These are phyloP conservation scores for Hypoxylon sp. DNA, from an alignment of 2,329 filamentous ascomycete species.

Conservation along the genomic window DNA sequence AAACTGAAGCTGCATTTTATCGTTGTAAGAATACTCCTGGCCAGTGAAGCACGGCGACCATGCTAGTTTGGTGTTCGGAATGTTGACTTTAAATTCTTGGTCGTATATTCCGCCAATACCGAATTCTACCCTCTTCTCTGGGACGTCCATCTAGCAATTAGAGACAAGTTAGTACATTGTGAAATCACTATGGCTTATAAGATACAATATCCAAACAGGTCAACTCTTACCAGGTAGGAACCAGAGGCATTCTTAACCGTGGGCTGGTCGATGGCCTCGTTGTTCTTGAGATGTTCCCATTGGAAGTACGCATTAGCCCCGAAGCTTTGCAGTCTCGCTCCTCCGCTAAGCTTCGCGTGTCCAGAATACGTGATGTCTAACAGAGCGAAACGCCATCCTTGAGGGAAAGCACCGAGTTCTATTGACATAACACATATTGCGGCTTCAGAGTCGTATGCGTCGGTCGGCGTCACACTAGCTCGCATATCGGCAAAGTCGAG, in stretches of 20 bases:
- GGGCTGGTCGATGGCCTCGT: conserved; percentile 17
- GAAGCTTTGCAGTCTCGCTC: conserved; percentile 36
- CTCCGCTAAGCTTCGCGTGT: conserved; percentile 35
- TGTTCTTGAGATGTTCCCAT: conserved; percentile 44
- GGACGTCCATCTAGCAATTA: conserved; percentile 33
- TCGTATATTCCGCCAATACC: conserved; percentile 33
- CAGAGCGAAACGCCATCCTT: conserved; percentile 39
- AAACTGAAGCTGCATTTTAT: conserved; percentile 44
- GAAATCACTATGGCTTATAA: too few relatives aligned
- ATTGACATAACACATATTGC: conserved; percentile 41
- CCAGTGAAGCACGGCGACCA: conserved; percentile 44
- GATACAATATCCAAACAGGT: neutral
- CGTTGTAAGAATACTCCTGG: conserved; percentile 39
- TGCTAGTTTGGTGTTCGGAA: conserved; percentile 25
- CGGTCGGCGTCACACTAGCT: conserved; percentile 35
- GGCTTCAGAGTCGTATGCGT: conserved; percentile 38
- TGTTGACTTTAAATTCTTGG: conserved; percentile 37
- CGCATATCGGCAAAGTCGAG: conserved; percentile 43
- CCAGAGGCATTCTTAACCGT: conserved; percentile 40
- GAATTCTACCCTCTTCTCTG: conserved; percentile 30
- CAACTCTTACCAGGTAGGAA: conserved; percentile 33
- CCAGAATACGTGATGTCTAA: conserved; percentile 38
- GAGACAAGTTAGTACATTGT: neutral
- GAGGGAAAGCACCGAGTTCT: conserved; percentile 41
- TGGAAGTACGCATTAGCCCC: conserved; percentile 40